Conservation (phyloP, 1,139 yeast species). For the Suhomyces yuchorum region DNA sequence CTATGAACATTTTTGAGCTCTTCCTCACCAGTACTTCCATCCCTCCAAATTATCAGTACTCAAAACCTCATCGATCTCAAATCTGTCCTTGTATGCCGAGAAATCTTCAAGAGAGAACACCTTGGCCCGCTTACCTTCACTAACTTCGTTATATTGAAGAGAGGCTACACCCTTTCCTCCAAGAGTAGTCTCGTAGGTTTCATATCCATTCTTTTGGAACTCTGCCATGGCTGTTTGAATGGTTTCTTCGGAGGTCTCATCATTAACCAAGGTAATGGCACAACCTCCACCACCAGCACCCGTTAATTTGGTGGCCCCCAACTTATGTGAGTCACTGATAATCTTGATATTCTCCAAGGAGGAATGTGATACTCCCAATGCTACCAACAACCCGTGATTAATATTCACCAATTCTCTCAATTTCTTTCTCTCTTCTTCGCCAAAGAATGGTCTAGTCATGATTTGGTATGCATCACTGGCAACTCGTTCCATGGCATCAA, state of each 20-base stretch:
- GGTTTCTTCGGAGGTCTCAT: conserved; percentile 36
- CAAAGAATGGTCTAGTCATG: conserved; percentile 56
- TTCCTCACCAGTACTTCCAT: conserved; percentile 64
- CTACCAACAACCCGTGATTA: conserved; percentile 84
- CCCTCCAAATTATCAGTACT: conserved; percentile 43
- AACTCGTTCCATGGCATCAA: conserved; percentile 70
- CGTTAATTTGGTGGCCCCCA: conserved; percentile 91
- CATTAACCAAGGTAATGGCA: conserved; percentile 80
- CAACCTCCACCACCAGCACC: conserved; percentile 99
- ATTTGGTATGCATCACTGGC: conserved; percentile 69
- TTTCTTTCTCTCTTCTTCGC: conserved; percentile 42
- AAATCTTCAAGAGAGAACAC: conserved; percentile 42
- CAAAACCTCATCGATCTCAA: conserved; percentile 49
- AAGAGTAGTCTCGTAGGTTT: conserved; percentile 76
- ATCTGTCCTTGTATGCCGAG: conserved; percentile 37
- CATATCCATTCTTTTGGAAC: conserved; percentile 57
- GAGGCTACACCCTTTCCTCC: conserved; percentile 91
- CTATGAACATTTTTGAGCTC: background rate
- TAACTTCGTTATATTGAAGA: conserved; percentile 29
- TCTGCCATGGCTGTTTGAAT: conserved; percentile 38
- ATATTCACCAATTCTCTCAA: conserved; percentile 71
- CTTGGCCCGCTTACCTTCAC: conserved; percentile 15
- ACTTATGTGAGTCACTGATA: conserved; percentile 56
- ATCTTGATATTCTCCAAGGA: conserved; percentile 71
- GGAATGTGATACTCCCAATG: conserved; percentile 93